Conservation (phyloP, 1,284 basidiomycete species). For the Ceratobasidium sp. region DNA sequence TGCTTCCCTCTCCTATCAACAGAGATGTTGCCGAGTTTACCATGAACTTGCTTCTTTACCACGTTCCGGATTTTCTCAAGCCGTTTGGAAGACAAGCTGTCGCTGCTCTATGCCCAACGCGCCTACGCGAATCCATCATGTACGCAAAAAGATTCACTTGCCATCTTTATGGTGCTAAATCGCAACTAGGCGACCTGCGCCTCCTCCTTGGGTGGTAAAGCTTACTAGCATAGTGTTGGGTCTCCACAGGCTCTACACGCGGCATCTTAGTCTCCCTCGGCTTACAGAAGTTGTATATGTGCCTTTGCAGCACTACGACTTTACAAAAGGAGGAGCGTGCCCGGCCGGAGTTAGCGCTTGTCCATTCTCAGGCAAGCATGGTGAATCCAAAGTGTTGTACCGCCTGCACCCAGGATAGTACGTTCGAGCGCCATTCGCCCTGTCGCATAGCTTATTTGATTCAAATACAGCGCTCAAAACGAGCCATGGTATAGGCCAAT, state of each 20-base stretch:
- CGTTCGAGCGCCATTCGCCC: not conserved
- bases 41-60: conserved; percentile 12
- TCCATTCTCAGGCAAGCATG: conserved; percentile 11
- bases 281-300: conserved; percentile 1
- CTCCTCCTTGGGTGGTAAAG: conserved; percentile 7
- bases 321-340: conserved; percentile 1
- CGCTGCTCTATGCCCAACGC: conserved; percentile 15
- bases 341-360: conserved; percentile 19
- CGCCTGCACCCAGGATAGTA: conserved; percentile 32
- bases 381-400: not conserved
- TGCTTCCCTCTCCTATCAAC: conserved; percentile 22
- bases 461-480: not conserved
- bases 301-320: not conserved
- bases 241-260: not conserved
- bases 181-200: conserved; percentile 6
- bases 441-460: not conserved
- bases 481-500: conserved; percentile 31
- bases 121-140: conserved; percentile 13
- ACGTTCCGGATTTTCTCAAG: conserved; percentile 11
- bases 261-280: conserved; percentile 14
- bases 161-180: not conserved
- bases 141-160: not conserved
- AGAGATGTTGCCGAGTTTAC: conserved; percentile 5
- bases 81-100: conserved; percentile 21
- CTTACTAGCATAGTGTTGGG: not conserved